Evolutionary conservation across 768 basidiomycete species (phyloP), one percentile per base, ranked within the genome.

Genomic region (Trametes villosa): DNA sequence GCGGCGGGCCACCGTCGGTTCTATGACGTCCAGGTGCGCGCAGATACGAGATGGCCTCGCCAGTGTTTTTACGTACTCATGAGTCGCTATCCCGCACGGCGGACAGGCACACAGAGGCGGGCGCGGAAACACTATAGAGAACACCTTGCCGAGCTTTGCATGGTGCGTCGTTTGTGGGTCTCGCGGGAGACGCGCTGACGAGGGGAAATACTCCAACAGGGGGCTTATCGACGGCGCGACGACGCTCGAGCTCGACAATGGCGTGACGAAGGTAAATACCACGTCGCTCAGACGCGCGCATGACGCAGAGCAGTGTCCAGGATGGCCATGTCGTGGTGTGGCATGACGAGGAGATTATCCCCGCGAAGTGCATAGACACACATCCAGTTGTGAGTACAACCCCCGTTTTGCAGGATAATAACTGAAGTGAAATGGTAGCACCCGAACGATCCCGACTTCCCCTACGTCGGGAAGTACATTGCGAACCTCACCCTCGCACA

Each of bases 401-500:
- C 38, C 46, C 11, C 4, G 6, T 17, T 26, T 4, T 40, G 4
- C 5, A n/a, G 24, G 22, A 11, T 24, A 3, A 29, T 26, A 18
- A 34, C 29, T 12, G 30, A 51, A 29, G 27, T 27, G 36, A 4
- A 53, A 57, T 54, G 20, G 30, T 68, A 89, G 88, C 77, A 79
- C 57, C 74, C 77, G 11, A 73, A 75, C 36, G 89, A 91, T 69
- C 84, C 86, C 2, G 75, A 75, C 40, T 91, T 82, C 69, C 89
- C 89, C 13, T 91, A 91, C 68, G 87, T 89, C n/a, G 89, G 87
- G 53, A 89, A 89, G 72, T 82, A 78, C 60, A 79, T 92, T 54
- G 86, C 84, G n/a, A 87, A 91, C 70, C 79, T 92, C 41, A 93
- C 92, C 0, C 73, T 92, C 41, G 84, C 89, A 8, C 91, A 93